Percentiles rank a stretch among this genome's conserved stretches.
phyloP scores from a whole-genome alignment of 2,329 filamentous ascomycete species.

The Pyricularia grisea region DNA sequence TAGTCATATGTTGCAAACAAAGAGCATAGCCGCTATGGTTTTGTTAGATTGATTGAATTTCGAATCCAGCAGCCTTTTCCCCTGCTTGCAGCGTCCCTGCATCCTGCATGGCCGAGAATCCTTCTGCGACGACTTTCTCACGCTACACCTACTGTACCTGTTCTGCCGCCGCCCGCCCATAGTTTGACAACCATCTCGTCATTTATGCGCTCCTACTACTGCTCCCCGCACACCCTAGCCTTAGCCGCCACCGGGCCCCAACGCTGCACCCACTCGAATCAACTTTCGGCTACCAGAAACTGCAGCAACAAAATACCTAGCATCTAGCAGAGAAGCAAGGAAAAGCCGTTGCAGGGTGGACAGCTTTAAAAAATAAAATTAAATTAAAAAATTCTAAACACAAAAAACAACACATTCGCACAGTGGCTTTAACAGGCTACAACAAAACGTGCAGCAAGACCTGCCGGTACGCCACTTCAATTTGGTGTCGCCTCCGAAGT shows the following conservation, averaged over 20 bases:
- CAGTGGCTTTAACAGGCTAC: background rate
- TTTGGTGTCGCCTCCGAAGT: background rate
- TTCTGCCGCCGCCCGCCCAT: slow-evolving; percentile 10
- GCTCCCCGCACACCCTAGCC: background rate
- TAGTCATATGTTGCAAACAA: background rate
- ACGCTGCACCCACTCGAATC: background rate
- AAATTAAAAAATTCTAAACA: no score
- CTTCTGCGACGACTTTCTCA: slow-evolving; percentile 8
- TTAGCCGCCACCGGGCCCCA: background rate
- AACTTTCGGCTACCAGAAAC: background rate
- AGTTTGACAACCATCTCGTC: slow-evolving; percentile 16
- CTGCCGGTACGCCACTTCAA: background rate
- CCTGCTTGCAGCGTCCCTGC: background rate
- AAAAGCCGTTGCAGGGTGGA: background rate
- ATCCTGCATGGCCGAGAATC: slow-evolving; percentile 4
- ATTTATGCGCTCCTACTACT: slow-evolving; percentile 14
- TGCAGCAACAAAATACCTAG: background rate
- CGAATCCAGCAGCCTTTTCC: background rate
- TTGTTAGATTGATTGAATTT: background rate
- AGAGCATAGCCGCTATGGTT: background rate
- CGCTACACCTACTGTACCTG: background rate
- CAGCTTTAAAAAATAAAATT: background rate
- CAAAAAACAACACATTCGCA: background rate
- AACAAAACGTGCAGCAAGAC: background rate
- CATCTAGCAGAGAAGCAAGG: background rate